These are phyloP conservation scores for Vishniacozyma victoriae DNA, from an alignment of 768 basidiomycete genomes.

Conservation along the genomic window DNA sequence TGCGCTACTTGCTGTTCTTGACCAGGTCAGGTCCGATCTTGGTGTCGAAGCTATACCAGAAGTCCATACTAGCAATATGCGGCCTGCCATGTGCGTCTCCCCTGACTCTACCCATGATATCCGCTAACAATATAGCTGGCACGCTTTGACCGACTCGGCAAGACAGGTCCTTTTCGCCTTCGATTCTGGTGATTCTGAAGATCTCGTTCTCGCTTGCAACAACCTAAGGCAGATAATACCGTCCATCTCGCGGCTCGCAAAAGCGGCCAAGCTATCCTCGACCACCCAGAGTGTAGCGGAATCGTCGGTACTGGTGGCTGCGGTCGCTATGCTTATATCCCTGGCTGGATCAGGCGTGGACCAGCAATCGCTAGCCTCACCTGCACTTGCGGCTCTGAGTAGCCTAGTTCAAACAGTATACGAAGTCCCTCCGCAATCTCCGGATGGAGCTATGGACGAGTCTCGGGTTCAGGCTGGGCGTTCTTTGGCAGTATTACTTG, in stretches of 20 bases:
- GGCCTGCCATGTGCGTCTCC: too few species aligned
- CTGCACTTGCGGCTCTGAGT: neutral
- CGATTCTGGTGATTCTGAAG: constrained; percentile 20
- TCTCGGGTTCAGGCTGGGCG: too few species aligned
- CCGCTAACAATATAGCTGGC: constrained; percentile 21
- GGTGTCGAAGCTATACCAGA: too few species aligned
- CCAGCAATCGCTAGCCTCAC: constrained; percentile 4
- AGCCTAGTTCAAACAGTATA: neutral
- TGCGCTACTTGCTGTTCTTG: too few species aligned
- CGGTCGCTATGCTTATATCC: constrained; percentile 7
- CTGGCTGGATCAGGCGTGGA: constrained; percentile 11
- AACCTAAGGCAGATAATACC: constrained; percentile 7
- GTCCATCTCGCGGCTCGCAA: constrained; percentile 2
- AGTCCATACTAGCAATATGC: too few species aligned
- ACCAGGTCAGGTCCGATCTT: too few species aligned
- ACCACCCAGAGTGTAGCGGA: too few species aligned
- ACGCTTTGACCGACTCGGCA: constrained; percentile 18
- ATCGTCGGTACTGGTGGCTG: constrained; percentile 7
- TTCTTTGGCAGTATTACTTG: constrained; percentile 5
- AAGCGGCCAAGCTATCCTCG: too few species aligned
- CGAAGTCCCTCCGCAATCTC: neutral
- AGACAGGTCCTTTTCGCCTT: constrained; percentile 26
- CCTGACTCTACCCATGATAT: neutral
- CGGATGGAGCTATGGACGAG: neutral
- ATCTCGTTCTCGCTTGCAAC: constrained; percentile 8